Conservation (phyloP, 2,329 filamentous ascomycete genomes). For the Orbilia ellipsospora region DNA sequence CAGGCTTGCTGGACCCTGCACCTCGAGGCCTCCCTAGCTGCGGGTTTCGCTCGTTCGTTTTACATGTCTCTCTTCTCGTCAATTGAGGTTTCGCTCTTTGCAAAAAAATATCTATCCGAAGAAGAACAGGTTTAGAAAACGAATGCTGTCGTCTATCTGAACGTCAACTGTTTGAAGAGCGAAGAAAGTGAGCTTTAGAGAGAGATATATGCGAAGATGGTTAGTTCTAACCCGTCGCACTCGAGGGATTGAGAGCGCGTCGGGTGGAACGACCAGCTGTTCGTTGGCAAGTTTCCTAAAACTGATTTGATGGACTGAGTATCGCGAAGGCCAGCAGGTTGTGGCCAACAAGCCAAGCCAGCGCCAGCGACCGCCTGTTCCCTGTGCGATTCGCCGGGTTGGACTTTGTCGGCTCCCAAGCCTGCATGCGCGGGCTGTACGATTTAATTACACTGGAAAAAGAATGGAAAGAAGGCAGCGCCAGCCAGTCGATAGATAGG, state of each 20-base stretch:
- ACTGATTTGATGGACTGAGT: background rate
- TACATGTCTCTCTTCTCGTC: background rate
- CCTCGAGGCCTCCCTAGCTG: background rate
- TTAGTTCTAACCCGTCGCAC: too few species aligned
- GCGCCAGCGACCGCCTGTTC: background rate
- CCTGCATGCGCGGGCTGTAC: slow-evolving; percentile 14
- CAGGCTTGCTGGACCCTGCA: slow-evolving; percentile 13
- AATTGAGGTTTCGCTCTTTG: background rate
- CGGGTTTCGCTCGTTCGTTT: slow-evolving; percentile 2
- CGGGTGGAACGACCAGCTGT: background rate
- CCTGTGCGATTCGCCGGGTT: background rate
- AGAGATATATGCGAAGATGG: background rate
- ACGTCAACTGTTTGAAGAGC: slow-evolving; percentile 12
- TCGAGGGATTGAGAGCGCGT: too few species aligned
- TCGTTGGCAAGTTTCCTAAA: slow-evolving; percentile 9
- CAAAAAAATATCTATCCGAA: background rate
- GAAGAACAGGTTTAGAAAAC: background rate
- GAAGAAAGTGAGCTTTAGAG: slow-evolving; percentile 4
- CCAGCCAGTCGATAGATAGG: too few species aligned
- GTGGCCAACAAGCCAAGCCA: too few species aligned
- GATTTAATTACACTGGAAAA: slow-evolving; percentile 14
- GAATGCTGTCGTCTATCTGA: slow-evolving; percentile 3
- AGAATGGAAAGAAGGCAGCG: too few species aligned
- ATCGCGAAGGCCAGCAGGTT: slow-evolving; percentile 1
- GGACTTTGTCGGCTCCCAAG: too few species aligned